Conservation (phyloP, 306 rosid species). For the Inga leiocalycina region DNA sequence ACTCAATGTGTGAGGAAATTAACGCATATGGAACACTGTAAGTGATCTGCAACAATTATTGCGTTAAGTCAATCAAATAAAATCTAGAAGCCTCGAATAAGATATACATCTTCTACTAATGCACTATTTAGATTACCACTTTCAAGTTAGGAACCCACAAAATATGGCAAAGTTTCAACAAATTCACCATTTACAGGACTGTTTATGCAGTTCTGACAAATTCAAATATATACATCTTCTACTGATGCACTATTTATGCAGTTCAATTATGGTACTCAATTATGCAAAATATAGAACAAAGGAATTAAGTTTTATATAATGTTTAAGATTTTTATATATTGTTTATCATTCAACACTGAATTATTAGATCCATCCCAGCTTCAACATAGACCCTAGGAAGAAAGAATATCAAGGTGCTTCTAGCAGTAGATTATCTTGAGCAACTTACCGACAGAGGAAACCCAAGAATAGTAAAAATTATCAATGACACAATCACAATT, state of each 20-base stretch:
- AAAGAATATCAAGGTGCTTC: slow-evolving; percentile 26
- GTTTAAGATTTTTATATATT: not conserved
- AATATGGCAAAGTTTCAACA: not conserved
- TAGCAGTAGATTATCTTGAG: slow-evolving; percentile 30
- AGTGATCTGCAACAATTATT: slow-evolving; percentile 73
- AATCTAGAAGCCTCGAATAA: slow-evolving; percentile 20
- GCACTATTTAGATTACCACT: not conserved
- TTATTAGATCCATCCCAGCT: slow-evolving; percentile 5
- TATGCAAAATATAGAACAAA: not conserved
- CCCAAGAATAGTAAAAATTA: slow-evolving; percentile 78
- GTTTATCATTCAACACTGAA: slow-evolving; percentile 2
- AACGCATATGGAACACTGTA: slow-evolving; percentile 94
- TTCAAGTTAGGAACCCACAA: slow-evolving; percentile 25
- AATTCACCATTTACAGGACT: not conserved
- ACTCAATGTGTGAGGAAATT: slow-evolving; percentile 73
- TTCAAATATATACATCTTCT: not conserved
- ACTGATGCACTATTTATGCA: slow-evolving; percentile 4
- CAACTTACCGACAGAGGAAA: slow-evolving; percentile 82
- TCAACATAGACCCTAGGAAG: slow-evolving; percentile 1
- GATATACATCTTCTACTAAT: not conserved
- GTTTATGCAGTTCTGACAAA: slow-evolving; percentile 21
- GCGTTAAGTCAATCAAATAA: slow-evolving; percentile 26
- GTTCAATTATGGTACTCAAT: slow-evolving; percentile 12
- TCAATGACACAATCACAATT: slow-evolving; percentile 66
- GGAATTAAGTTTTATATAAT: not conserved